A percentile compares a stretch with the other conserved stretches of the same genome.
Evolutionary conservation across 164 flowering plant species (phyloP).

Genomic region (Warburgia ugandensis): DNA sequence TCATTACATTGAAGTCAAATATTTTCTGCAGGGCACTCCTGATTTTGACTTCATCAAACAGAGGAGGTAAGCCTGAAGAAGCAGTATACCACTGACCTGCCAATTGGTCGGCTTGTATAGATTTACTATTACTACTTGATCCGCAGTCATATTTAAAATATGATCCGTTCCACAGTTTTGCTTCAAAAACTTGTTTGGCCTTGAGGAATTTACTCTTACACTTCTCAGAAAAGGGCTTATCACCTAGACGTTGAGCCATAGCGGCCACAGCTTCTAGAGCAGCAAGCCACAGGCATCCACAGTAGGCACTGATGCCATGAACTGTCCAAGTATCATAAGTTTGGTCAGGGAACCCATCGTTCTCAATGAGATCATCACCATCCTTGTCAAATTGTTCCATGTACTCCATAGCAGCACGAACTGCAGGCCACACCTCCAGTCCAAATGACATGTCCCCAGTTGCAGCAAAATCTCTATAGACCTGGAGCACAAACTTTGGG

Average conservation of each 20-base stretch:
- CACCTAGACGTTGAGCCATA: conserved; percentile 76
- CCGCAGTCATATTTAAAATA: conserved; percentile 93
- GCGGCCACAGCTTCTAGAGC: conserved; percentile 95
- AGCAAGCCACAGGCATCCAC: conserved; percentile 93
- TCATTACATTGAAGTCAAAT: conserved; percentile 83
- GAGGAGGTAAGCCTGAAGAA: conserved; percentile 74
- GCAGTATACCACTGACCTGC: conserved; percentile 95
- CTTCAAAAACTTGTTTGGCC: conserved; percentile 65
- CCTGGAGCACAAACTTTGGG: conserved; percentile 92
- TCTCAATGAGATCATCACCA: conserved; percentile 70
- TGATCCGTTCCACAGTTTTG: conserved; percentile 84
- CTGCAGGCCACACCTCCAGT: conserved; percentile 87
- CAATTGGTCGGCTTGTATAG: conserved; percentile 89
- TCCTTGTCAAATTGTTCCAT: conserved; percentile 94
- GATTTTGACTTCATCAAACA: conserved; percentile 68
- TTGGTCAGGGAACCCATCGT: conserved; percentile 95
- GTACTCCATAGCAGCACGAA: conserved; percentile 83
- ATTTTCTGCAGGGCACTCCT: conserved; percentile 61
- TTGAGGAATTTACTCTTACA: conserved; percentile 52
- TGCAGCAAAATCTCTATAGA: conserved; percentile 83
- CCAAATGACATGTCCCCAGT: conserved; percentile 82
- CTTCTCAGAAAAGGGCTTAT: conserved; percentile 50
- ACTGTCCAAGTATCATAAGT: conserved; percentile 96
- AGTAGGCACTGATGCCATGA: conserved; percentile 89
- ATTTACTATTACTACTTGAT: conserved; percentile 77